Evolutionary conservation across 345 rosid genomes (phyloP), one percentile per base, ranked within the genome.

Genomic region (Eutrema japonicum): DNA sequence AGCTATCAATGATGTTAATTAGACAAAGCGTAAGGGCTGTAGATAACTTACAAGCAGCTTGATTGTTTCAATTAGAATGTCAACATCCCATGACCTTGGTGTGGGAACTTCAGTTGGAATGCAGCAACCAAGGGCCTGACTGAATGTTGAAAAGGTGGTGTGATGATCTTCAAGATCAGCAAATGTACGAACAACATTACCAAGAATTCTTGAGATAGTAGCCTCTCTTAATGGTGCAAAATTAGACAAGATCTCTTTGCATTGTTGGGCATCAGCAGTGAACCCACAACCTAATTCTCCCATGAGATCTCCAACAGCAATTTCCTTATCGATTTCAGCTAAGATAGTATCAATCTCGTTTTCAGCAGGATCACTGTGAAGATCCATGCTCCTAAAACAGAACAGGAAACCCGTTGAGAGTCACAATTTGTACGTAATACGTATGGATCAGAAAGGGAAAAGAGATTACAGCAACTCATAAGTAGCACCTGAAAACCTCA

Each of bases 271-370:
- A 79, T 87, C 96, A 81, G 81, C 77, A 2, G 98, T 88, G 87
- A 93, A 85, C 47, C 92, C 97, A 80, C 84, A 91, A 65, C 98
- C 98, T 66, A 94, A 75, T 76, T 94, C 97, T 83, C 79, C 89
- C 82, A 91, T 80, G 54, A 89, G 77, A 75, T 88, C 97, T 48
- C 90, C 96, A 78, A 87, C 77, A 76, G 85, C 76, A 72, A 81
- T 79, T 78, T 94, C 97, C 83, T 87, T 81, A 80, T 91, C 87
- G 81, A 94, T 94, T 57, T 94, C 98, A 16, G 85, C 87, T 78
- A 94, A 77, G 66, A 94, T 84, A 32, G 51, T 84, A 80, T 94
- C 89, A 83, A 94, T 87, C 66, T 94, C 96, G 74, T 78, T 77
- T 62, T 74, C 87, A 64, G 79, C 43, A 33, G 83, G 74, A 36